Evolutionary conservation across 345 rosid genomes (phyloP).

Genomic region (Rubroshorea leprosula): DNA sequence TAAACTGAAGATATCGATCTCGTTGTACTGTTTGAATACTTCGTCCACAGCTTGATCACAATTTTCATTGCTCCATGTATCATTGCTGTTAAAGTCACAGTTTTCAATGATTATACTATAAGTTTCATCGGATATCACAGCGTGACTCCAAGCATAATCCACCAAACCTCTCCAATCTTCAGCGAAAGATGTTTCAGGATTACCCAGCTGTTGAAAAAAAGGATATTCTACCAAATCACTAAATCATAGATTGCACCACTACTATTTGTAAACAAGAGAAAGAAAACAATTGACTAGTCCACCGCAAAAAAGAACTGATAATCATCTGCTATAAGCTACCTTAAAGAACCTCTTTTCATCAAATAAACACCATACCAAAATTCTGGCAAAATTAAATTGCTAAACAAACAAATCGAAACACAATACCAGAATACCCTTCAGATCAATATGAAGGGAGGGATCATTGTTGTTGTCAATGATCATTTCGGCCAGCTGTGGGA

Average conservation of each 20-base stretch:
- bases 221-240: slow-evolving; percentile 1
- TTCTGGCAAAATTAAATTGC: no score
- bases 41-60: slow-evolving; percentile 56
- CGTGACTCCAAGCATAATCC: slow-evolving; percentile 97
- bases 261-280: neutral
- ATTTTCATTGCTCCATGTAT: slow-evolving; percentile 52
- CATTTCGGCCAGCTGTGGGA: slow-evolving; percentile 82
- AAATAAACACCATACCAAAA: no score
- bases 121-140: slow-evolving; percentile 79
- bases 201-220: slow-evolving; percentile 51
- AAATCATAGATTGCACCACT: neutral
- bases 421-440: slow-evolving; percentile 87
- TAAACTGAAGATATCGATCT: slow-evolving; percentile 77
- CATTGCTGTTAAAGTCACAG: slow-evolving; percentile 57
- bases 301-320: neutral
- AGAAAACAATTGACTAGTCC: neutral
- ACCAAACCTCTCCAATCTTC: slow-evolving; percentile 85
- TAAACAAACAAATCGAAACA: no score
- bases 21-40: slow-evolving; percentile 53
- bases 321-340: neutral
- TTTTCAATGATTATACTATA: slow-evolving; percentile 37
- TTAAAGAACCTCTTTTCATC: neutral
- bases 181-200: slow-evolving; percentile 70
- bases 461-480: slow-evolving; percentile 55
- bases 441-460: slow-evolving; percentile 46